Base-by-base conservation (phyloP, 2,329 filamentous ascomycete species). In the Aspergillus eucalypticola region DNA sequence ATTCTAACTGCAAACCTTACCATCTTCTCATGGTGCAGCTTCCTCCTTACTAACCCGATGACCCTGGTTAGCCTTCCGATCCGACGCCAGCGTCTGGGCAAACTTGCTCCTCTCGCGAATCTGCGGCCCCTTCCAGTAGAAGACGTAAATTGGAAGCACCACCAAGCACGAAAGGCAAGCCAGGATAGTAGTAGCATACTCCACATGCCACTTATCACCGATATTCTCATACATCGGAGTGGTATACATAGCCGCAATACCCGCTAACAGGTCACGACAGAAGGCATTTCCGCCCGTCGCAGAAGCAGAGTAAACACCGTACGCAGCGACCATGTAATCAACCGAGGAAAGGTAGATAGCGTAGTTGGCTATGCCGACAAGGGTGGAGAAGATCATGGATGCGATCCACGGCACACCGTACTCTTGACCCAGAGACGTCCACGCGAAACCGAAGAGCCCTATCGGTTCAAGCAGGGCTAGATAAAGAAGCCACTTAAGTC, bases 221-320 rank as follows among this genome's bases (percentile, higher is more conserved):
- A 88, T 84, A 64, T 87, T 92, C 71, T 39, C 68, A 73, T 86
- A 87, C 73, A 88, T 86, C 0, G 88, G 88, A 0, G 83, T 83
- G 0, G 88, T 86, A 11, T 86, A 88, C 41, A 90, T 79, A 0
- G 88, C 89, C 1, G 90, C 82, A 8, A 90, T 82, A 77, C 89
- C 89, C 3, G 89, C 89, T 1, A 91, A 77, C 73, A 91, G 87
- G 69, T 91, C 89, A 64, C 89, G 83, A 7, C 88, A 83, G 78
- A 88, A 90, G 5, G 88, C 89, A 64, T 91, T 91, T 27, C 89
- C 89, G 57, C 89, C 89, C 0, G 89, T 90, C 1, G 89, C 89
- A 0, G 87, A 90, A 3, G 89, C 88, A 0, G 88, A 85, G 72
- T 90, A 91, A 0, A 86, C 85, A 0, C 89, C 89, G 67, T 91